Base-by-base conservation (phyloP, 129 eudicot genomes). In the Arctium lappa region DNA sequence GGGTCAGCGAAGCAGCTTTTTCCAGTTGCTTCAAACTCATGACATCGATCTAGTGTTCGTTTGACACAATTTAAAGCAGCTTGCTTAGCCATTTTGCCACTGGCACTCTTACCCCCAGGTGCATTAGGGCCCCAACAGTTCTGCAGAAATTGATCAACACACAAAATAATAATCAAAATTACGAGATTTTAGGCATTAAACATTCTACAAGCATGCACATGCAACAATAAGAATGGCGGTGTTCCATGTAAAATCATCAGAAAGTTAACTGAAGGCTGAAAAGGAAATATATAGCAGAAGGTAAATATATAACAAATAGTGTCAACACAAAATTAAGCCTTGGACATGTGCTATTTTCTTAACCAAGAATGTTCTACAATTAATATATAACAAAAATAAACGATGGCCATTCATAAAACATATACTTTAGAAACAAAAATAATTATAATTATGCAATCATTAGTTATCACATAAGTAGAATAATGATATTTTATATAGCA, bases 51-150 rank as follows among this genome's bases (percentile, higher is more conserved):
- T 72, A 93, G 77, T 77, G 91, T 86, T 73, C 90, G 87, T 85
- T 84, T 89, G 38, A 89, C 94, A 85, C 82, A 91, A 77, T 90
- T 88, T 80, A 93, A 84, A 70, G 95, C 90, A 70, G 92, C 88
- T 84, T 91, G 95, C 82, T 89, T 91, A 31, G 93, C 93, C 86
- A 91, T 88, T 86, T 93, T 91, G 75, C 95, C 81, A 80, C 85
- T 80, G 36, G 84, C 85, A 82, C 92, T 75, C 80, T 91, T 93
- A 79, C 88, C 86, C 56, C 91, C 93, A 78, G 86, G 79, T 62
- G 90, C 90, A 83, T 87, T 85, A 34, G 97, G 85, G 66, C 93
- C 92, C 91, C 90, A 84, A 77, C 93, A 92, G 79, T 75, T 87
- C 97, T 92, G 89, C 36, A 6, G 31, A 78, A 53, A 60, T 79